Base-by-base conservation (phyloP, 2,329 filamentous ascomycete genomes). In the Periconia digitata region DNA sequence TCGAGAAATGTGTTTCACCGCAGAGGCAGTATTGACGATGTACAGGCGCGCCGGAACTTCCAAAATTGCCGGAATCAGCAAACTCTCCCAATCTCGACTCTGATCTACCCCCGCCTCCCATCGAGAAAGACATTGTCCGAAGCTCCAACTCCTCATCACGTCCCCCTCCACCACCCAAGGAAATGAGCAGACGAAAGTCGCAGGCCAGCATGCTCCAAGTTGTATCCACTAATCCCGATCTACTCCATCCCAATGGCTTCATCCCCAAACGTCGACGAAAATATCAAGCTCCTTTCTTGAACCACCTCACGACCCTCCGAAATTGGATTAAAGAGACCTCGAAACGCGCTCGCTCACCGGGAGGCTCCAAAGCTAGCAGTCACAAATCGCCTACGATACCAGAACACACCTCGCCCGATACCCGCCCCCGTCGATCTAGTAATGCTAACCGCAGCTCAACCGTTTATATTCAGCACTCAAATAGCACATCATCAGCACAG, bases 121-220 rank as follows among this genome's bases (percentile, higher is more conserved):
- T 92, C 43, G 89, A 94, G 63, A 92, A 92, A 65, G 86, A 90
- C 63, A 86, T 85, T 5, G 77, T 87, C 44, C 82, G 89, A 27
- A 92, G 87, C 16, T 81, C 81, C 18, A 91, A 89, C 62, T 90
- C 90, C 12, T 91, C 90, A 23, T 85, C 88, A 51, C 85, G 89
- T 40, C 86, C 92, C 6, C 78, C 89, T 35, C 89, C 88, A 8
- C 92, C 92, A 36, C 91, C 92, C 2, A 96, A 96, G 69, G 92
- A 96, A 56, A 49, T 68, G 12, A 59, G 62, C 22, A 85, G 84
- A 54, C 84, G 88, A 50, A 80, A 87, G 59, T 88, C 89, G 56
- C 80, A 90, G 51, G 88, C 89, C 37, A 96, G 91, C 58, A 94
- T 90, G 54, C 80, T 96, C 24, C 90, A 96, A 65, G 82, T 95